phyloP scores from a whole-genome alignment of 148 eudicot species.

The Amaranthus hypochondriacus region DNA sequence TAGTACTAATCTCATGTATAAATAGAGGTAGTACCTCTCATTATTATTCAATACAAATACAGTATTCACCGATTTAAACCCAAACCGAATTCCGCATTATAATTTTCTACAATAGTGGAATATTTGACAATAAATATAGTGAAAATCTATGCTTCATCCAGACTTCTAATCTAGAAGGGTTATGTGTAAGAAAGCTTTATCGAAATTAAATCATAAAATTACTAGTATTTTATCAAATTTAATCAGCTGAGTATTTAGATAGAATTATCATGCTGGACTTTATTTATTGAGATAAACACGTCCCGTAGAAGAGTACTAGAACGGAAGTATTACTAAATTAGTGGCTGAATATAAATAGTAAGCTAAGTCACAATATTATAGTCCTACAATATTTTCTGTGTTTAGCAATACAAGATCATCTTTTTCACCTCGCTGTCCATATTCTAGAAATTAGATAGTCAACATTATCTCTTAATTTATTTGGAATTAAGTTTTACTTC shows the following conservation, averaged over 20 bases:
- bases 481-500: neutral
- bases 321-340: neutral
- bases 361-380: neutral
- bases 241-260: constrained; percentile 11
- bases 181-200: no score
- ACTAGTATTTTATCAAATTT: neutral
- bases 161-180: no score
- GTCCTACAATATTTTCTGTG: neutral
- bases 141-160: no score
- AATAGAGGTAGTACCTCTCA: no score
- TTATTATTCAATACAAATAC: no score
- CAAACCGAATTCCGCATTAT: no score
- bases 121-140: no score
- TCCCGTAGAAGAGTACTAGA: neutral
- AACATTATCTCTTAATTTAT: neutral
- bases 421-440: constrained; percentile 9
- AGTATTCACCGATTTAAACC: no score
- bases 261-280: constrained; percentile 3
- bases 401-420: neutral
- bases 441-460: neutral
- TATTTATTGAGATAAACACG: neutral
- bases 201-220: no score
- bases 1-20: no score
- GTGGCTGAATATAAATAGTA: neutral
- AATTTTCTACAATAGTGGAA: no score